These are phyloP conservation scores for Podila clonocystis DNA, from an alignment of 192 early-diverging fungal genomes.

Conservation along the genomic window DNA sequence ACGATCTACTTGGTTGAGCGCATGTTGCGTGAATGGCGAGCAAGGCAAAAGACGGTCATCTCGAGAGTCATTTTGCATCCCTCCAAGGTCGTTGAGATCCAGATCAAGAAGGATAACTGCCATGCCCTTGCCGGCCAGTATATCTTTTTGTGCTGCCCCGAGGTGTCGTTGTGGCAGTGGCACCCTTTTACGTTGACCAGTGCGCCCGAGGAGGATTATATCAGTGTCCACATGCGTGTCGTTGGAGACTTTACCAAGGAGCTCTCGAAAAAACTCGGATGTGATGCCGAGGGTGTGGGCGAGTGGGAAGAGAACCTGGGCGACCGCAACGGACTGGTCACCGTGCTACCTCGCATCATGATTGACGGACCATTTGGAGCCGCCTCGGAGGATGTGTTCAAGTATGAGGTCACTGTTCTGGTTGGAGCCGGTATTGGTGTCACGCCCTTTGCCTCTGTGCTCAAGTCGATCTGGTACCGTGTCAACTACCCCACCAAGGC, in stretches of 20 bases:
- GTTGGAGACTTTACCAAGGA: slow-evolving; percentile 78
- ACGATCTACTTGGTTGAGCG: slow-evolving; percentile 72
- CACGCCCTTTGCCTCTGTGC: slow-evolving; percentile 78
- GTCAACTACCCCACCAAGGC: slow-evolving; percentile 65
- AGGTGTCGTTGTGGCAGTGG: slow-evolving; percentile 77
- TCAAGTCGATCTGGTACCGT: slow-evolving; percentile 80
- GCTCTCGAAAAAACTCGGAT: slow-evolving; percentile 72
- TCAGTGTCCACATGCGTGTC: slow-evolving; percentile 82
- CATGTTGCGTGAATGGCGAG: slow-evolving; percentile 68
- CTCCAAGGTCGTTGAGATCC: slow-evolving; percentile 76
- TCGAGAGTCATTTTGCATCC: slow-evolving; percentile 82
- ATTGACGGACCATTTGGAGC: slow-evolving; percentile 81
- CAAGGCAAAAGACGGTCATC: slow-evolving; percentile 64
- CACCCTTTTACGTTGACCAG: slow-evolving; percentile 84
- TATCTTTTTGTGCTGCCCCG: slow-evolving; percentile 77
- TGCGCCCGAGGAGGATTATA: slow-evolving; percentile 78
- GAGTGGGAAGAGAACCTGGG: slow-evolving; percentile 48
- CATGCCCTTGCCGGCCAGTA: slow-evolving; percentile 76
- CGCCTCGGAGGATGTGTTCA: slow-evolving; percentile 80
- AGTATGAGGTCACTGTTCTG: slow-evolving; percentile 74
- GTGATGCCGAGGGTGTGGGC: slow-evolving; percentile 56
- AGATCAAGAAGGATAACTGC: slow-evolving; percentile 64
- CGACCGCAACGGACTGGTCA: slow-evolving; percentile 42
- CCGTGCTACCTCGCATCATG: slow-evolving; percentile 62
- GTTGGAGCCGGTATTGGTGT: slow-evolving; percentile 88